phyloP scores from a whole-genome alignment of 306 rosid genomes.

The Lathyrus aphaca region DNA sequence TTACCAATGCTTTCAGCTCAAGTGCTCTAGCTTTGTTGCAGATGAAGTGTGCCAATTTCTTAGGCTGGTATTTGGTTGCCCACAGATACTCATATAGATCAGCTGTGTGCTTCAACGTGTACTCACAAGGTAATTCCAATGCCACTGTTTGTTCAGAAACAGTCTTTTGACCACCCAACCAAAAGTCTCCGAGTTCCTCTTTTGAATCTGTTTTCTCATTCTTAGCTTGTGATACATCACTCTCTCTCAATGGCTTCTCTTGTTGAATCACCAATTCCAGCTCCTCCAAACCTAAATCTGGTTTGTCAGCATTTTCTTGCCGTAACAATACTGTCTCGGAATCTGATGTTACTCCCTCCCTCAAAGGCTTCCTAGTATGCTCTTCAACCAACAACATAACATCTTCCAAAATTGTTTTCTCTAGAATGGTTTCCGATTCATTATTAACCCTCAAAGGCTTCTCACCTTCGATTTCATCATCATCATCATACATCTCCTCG shows the following conservation, averaged over 20 bases:
- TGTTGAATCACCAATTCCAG: conserved; percentile 3
- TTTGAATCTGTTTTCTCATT: background rate
- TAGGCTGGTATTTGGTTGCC: conserved; percentile 73
- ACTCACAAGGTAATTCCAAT: conserved; percentile 9
- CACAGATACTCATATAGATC: conserved; percentile 45
- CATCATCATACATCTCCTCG: conserved; percentile 1
- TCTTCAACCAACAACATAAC: conserved; percentile 1
- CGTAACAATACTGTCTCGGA: conserved; percentile 21
- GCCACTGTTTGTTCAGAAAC: conserved; percentile 27
- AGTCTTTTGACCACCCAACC: conserved; percentile 41
- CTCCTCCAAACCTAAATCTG: conserved; percentile 3
- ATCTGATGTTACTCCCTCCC: conserved; percentile 46
- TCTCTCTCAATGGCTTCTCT: conserved; percentile 56
- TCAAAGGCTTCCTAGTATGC: conserved; percentile 50
- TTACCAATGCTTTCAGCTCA: conserved; percentile 57
- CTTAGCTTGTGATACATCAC: conserved; percentile 13
- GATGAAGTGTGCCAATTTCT: conserved; percentile 62
- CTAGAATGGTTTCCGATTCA: conserved; percentile 10
- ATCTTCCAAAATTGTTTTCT: background rate
- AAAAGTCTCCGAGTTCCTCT: conserved; percentile 9
- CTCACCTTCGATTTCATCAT: conserved; percentile 43
- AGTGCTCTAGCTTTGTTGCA: conserved; percentile 62
- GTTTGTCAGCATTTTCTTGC: background rate
- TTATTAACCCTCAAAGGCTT: conserved; percentile 67
- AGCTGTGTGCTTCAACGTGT: background rate